Evolutionary conservation across 2,329 filamentous ascomycete genomes (phyloP).

Genomic region (Chrysosporium queenslandicum): DNA sequence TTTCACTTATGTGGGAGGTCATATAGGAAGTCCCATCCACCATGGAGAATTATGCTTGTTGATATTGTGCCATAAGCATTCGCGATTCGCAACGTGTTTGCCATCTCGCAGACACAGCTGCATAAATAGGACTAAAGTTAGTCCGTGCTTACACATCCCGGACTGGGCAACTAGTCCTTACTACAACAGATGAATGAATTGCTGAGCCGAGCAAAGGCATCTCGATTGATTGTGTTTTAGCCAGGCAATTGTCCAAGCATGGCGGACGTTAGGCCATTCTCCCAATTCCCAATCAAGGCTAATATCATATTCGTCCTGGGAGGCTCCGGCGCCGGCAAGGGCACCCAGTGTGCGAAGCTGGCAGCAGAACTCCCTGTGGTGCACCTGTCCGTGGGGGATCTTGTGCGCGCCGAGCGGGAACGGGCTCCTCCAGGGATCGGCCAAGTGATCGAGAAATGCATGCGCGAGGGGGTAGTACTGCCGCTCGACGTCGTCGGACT

Average conservation of each 20-base stretch:
- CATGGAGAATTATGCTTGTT: no score
- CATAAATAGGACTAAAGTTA: no score
- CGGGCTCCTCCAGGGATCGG: background rate
- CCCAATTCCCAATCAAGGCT: background rate
- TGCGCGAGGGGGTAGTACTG: background rate
- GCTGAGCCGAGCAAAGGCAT: no score
- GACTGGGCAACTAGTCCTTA: no score
- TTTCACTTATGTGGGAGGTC: no score
- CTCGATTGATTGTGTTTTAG: no score
- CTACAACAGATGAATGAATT: no score
- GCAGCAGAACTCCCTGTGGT: background rate
- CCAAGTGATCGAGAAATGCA: conserved; percentile 3
- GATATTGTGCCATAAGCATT: no score
- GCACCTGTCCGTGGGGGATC: conserved; percentile 11
- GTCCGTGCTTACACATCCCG: no score
- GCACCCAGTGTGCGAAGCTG: conserved; percentile 7
- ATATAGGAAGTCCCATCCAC: no score
- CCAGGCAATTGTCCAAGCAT: background rate
- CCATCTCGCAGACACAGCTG: no score
- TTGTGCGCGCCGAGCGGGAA: conserved; percentile 5
- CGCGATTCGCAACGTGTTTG: no score
- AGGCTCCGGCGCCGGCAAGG: conserved; percentile 11
- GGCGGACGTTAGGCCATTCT: background rate
- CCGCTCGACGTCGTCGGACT: background rate
- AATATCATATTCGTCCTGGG: conserved; percentile 9